Base-by-base conservation (phyloP, 768 basidiomycete genomes). In the Rhizopogon sp. region DNA sequence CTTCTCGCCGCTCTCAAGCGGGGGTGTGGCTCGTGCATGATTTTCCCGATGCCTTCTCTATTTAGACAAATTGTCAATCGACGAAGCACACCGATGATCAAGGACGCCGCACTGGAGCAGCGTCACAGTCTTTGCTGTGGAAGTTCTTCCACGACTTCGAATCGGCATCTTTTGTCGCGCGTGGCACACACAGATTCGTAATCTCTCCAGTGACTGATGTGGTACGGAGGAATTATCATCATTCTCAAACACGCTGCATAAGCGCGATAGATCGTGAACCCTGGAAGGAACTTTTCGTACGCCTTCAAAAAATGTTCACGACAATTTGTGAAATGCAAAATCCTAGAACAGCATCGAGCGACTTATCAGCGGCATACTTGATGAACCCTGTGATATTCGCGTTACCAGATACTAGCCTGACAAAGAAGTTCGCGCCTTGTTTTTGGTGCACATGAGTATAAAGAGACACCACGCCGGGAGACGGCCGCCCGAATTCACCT, bases 101-200 rank as follows among this genome's bases (percentile, higher is more conserved):
- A 35, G 11, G 17, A 33, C 33, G 17, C 17, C 17, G 13, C 13
- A 22, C 13, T 49, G 47, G 37, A 22, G 35, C 17, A 13, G 20
- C 35, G 35, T 37, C 47, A 37, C 14, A 9, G 8, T 35, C 20
- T 35, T 35, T 35, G 20, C 20, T 25, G 35, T 49, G 47, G 1
- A 22, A 49, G 47, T 49, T 49, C 20, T 49, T 49, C 47, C 47
- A 49, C 33, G 35, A 25, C 47, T 49, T 49, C 35, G 33, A 37
- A 49, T 49, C 47, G 47, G 47, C 20, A 25, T 16, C 37, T 33
- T 49, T 35, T 14, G 46, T 49, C 33, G 33, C 31, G 46, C 29
- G 35, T 17, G 20, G 20, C 46, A 35, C 17, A 33, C 6, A 33
- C 17, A 22, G 16, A 49, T 37, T 22, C 2, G 14, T 5, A 35